Conservation (phyloP, 2,329 filamentous ascomycete genomes). For the Hysterium pulicare region DNA sequence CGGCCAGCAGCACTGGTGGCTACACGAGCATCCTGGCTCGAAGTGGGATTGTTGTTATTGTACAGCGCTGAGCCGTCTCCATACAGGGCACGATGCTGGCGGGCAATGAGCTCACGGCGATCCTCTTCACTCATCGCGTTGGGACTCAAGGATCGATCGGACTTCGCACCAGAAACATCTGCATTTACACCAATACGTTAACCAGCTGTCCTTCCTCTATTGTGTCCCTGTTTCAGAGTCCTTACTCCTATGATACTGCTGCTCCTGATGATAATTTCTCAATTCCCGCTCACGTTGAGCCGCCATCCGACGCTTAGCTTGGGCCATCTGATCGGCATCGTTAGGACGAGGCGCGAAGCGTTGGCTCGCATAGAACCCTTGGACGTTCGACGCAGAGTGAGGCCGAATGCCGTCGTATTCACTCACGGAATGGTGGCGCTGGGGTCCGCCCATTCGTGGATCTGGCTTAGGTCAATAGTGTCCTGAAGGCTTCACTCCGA, state of each 20-base stretch:
- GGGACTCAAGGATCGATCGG: conserved; percentile 80
- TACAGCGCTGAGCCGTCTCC: conserved; percentile 68
- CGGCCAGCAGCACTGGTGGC: conserved; percentile 60
- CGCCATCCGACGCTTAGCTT: conserved; percentile 98
- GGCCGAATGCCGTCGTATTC: conserved; percentile 77
- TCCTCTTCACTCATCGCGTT: conserved; percentile 91
- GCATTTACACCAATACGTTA: conserved; percentile 58
- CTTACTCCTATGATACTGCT: conserved; percentile 99
- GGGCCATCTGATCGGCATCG: conserved; percentile 98
- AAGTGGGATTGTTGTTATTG: conserved; percentile 60
- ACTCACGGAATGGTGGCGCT: conserved; percentile 79
- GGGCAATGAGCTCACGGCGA: conserved; percentile 90
- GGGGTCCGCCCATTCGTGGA: conserved; percentile 64
- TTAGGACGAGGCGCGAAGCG: conserved; percentile 83
- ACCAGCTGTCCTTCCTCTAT: conserved; percentile 41
- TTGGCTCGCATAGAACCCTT: conserved; percentile 92
- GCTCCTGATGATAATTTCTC: conserved; percentile 99
- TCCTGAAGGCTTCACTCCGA: conserved; percentile 1
- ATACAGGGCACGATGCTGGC: conserved; percentile 92
- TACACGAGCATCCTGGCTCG: conserved; percentile 62
- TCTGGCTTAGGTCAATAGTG: conserved; percentile 48
- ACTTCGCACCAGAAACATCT: conserved; percentile 73
- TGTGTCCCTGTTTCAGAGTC: conserved; percentile 71
- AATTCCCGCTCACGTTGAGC: conserved; percentile 98
- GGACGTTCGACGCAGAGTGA: conserved; percentile 72